phyloP scores from a whole-genome alignment of 257 asterid genomes.

The Ligustrum vulgare region DNA sequence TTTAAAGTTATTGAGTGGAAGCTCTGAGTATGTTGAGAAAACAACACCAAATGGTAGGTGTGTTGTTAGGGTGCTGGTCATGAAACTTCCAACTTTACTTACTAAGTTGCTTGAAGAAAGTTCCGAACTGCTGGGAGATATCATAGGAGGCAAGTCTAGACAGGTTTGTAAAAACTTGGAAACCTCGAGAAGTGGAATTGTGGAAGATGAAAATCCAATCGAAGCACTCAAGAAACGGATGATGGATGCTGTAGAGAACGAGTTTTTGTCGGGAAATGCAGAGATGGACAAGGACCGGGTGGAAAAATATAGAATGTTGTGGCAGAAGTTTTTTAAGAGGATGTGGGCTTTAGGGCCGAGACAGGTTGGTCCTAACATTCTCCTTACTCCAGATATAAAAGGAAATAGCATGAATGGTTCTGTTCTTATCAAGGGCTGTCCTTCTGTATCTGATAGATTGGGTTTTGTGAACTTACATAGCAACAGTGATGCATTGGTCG shows the following conservation, averaged over 20 bases:
- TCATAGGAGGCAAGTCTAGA: conserved; percentile 69
- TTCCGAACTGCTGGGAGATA: conserved; percentile 71
- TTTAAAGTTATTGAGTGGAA: conserved; percentile 52
- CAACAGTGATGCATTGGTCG: conserved; percentile 25
- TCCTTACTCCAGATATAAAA: conserved; percentile 54
- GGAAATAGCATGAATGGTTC: conserved; percentile 45
- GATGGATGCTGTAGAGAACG: conserved; percentile 71
- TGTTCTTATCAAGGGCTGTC: conserved; percentile 64
- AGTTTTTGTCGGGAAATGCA: conserved; percentile 34
- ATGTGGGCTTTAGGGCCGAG: conserved; percentile 96
- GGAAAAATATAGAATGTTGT: conserved; percentile 50
- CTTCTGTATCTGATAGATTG: conserved; percentile 65
- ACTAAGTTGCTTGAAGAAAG: conserved; percentile 80
- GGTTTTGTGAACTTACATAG: conserved; percentile 46
- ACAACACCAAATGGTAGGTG: conserved; percentile 84
- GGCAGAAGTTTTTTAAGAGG: conserved; percentile 65
- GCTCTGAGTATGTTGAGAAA: conserved; percentile 72
- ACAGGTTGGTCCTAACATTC: conserved; percentile 88
- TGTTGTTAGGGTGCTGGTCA: conserved; percentile 74
- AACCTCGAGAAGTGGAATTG: conserved; percentile 52
- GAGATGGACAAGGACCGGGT: conserved; percentile 55
- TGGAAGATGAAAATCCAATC: conserved; percentile 70
- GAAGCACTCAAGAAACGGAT: conserved; percentile 72
- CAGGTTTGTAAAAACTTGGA: conserved; percentile 65
- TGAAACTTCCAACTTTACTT: conserved; percentile 79